Evolutionary conservation across 352 stramenopile species (phyloP).

Genomic region (Phytopythium montanum): DNA sequence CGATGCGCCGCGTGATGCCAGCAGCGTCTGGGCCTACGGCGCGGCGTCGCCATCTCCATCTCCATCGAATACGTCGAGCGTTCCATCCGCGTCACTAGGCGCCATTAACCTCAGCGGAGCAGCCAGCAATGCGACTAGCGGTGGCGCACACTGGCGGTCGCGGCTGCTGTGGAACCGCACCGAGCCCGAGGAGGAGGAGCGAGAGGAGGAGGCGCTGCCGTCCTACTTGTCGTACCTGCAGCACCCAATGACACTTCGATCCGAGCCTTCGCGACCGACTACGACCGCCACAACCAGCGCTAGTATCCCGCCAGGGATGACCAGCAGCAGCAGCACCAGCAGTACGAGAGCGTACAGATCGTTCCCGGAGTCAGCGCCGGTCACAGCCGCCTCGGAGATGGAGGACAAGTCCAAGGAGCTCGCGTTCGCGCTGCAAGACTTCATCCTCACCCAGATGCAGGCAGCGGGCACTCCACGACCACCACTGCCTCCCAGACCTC

Average conservation of each 20-base stretch:
- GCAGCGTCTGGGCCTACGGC: constrained; percentile 7
- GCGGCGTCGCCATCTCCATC: neutral
- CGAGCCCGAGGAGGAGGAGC: constrained; percentile 60
- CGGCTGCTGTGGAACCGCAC: constrained; percentile 55
- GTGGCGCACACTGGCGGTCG: constrained; percentile 9
- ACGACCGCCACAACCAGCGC: neutral
- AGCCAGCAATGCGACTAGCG: neutral
- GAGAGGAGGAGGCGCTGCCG: constrained; percentile 64
- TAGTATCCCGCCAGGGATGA: neutral
- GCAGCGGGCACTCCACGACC: neutral
- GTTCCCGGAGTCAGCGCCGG: neutral
- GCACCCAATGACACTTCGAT: constrained; percentile 18
- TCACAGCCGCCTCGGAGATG: constrained; percentile 9
- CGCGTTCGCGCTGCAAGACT: constrained; percentile 47
- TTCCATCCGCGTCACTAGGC: neutral
- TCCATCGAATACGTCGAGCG: neutral
- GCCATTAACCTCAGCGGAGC: neutral
- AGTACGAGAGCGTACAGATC: neutral
- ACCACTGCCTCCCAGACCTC: neutral
- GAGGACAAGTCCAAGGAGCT: constrained; percentile 47
- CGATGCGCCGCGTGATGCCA: neutral
- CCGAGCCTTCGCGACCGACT: neutral
- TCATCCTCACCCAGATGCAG: constrained; percentile 48
- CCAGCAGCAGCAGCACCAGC: neutral
- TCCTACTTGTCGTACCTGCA: constrained; percentile 75